Conservation (phyloP, 2,329 filamentous ascomycete genomes). For the Alternaria metachromatica region DNA sequence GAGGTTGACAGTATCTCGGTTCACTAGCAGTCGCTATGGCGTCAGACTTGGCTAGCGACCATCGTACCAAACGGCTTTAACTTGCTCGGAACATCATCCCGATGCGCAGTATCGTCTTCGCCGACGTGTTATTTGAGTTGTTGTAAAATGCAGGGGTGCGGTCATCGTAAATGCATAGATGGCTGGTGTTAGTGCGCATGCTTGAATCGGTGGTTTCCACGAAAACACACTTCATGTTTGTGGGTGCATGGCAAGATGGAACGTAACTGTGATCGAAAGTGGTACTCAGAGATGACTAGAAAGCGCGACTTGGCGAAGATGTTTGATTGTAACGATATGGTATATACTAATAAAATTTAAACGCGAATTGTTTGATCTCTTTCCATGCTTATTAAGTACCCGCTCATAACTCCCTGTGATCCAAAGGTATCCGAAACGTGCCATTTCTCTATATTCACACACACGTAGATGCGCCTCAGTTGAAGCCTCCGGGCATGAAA, state of each 20-base stretch:
- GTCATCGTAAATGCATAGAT: neutral
- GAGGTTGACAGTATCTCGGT: no score
- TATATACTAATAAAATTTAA: neutral
- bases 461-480: neutral
- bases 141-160: neutral
- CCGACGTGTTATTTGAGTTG: neutral
- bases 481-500: conserved; percentile 10
- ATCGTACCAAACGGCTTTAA: neutral
- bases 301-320: neutral
- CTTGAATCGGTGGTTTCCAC: neutral
- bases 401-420: neutral
- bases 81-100: neutral
- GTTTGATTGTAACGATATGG: neutral
- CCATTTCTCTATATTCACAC: no score
- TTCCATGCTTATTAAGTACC: neutral
- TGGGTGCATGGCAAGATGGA: neutral
- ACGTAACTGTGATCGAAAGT: neutral
- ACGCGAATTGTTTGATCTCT: neutral
- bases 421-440: neutral
- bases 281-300: neutral
- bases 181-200: neutral
- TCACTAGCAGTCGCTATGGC: neutral
- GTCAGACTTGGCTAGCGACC: neutral
- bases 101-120: neutral
- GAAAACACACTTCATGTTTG: neutral